Conservation (phyloP, 2,329 filamentous ascomycete species). For the Colletotrichum tanaceti region DNA sequence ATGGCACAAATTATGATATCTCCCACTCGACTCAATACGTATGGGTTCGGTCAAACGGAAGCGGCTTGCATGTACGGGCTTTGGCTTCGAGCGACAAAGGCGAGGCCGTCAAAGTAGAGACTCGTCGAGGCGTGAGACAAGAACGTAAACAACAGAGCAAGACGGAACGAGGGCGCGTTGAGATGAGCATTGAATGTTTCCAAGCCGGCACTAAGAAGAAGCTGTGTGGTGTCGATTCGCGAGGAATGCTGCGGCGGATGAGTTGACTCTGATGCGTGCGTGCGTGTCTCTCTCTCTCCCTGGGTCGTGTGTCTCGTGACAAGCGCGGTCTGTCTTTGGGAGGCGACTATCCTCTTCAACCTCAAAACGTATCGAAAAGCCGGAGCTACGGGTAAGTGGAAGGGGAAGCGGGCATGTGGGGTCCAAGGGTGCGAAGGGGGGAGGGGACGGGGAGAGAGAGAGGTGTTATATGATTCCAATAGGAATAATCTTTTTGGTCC, state of each 20-base stretch:
- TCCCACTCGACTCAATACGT: conserved; percentile 9
- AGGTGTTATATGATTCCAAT: conserved; percentile 37
- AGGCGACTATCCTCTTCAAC: conserved; percentile 2
- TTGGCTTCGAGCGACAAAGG: conserved; percentile 16
- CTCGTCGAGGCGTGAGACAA: conserved; percentile 25
- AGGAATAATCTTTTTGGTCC: conserved; percentile 37
- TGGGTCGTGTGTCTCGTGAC: conserved; percentile 29
- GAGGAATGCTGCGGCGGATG: conserved; percentile 29
- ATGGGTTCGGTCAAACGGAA: conserved; percentile 18
- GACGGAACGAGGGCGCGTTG: conserved; percentile 38
- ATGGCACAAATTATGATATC: background rate
- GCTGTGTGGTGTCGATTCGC: conserved; percentile 16
- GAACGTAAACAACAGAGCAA: conserved; percentile 36
- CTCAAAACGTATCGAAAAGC: conserved; percentile 32
- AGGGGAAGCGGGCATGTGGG: conserved; percentile 27
- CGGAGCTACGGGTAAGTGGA: conserved; percentile 37
- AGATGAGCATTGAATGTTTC: conserved; percentile 41
- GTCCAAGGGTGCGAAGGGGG: conserved; percentile 19
- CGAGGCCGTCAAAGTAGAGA: conserved; percentile 22
- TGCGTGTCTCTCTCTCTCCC: background rate
- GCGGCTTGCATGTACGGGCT: conserved; percentile 13
- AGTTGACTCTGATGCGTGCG: conserved; percentile 17
- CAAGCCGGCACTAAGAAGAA: conserved; percentile 17
- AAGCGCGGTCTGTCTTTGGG: conserved; percentile 21
- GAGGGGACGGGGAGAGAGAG: conserved; percentile 25